Evolutionary conservation across 1,139 yeast species (phyloP), one percentile per base, ranked within the genome.

Genomic region (Blastobotrys apis): DNA sequence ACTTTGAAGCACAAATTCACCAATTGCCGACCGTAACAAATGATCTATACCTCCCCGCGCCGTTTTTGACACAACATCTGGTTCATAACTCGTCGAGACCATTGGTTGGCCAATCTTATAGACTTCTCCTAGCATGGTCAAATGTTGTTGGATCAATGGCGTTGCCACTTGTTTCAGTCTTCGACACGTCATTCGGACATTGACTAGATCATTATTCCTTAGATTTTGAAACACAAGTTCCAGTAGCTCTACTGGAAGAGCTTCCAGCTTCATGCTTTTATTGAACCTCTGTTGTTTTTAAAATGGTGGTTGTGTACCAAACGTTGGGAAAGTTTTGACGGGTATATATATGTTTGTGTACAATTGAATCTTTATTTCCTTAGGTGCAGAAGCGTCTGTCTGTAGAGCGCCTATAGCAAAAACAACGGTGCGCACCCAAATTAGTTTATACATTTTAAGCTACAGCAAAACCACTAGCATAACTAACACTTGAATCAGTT

Each of bases 401-500:
- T n/a, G n/a, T n/a, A n/a, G n/a, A n/a, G n/a, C n/a, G n/a, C n/a
- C n/a, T n/a, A n/a, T 22, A 34, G 26, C 12, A 38, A 37, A 21
- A 15, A 31, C 17, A 33, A 21, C n/a, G n/a, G n/a, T n/a, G n/a
- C n/a, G n/a, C n/a, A n/a, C n/a, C n/a, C n/a, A 21, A 41, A 44
- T 16, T 25, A 26, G 36, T 15, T 22, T 30, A 37, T 12, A 22
- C 19, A 5, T 26, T 25, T 37, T 42, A 57, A 25, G 52, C 52
- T 5, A 67, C 60, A 9, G 78, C 85, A 58, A 77, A 85, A 0
- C 94, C 97, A 39, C 95, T 78, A 1, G 94, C 95, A 62, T 92
- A 92, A 48, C 94, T 83, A 37, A 92, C 95, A 66, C 96, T 82
- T 55, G 90, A 79, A 43, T 88, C 97, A 17, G 59, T 52, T 1